These are phyloP conservation scores for Gentiana dahurica DNA, from an alignment of 257 asterid genomes.

Conservation along the genomic window DNA sequence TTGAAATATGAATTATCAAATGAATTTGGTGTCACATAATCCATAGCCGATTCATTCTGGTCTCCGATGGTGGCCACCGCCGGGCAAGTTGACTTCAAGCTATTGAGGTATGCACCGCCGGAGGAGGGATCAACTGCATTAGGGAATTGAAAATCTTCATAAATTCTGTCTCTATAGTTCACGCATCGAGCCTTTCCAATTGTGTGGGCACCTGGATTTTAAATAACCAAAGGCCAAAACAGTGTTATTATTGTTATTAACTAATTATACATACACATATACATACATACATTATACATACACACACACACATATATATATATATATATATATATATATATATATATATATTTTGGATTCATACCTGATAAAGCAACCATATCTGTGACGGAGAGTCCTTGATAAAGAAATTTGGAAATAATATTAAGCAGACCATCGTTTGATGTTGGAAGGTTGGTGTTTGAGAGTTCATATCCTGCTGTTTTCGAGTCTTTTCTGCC, in stretches of 20 bases:
- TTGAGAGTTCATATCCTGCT: conserved; percentile 56
- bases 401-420: conserved; percentile 62
- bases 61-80: conserved; percentile 13
- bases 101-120: not conserved
- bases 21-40: conserved; percentile 46
- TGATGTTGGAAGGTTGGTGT: conserved; percentile 57
- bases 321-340: too few relatives aligned
- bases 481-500: conserved; percentile 78
- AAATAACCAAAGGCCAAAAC: too few relatives aligned
- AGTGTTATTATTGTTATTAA: too few relatives aligned
- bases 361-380: conserved; percentile 93
- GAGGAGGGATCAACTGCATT: conserved; percentile 37
- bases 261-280: too few relatives aligned
- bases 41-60: conserved; percentile 69
- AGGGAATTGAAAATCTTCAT: conserved; percentile 47
- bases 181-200: conserved; percentile 86
- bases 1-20: conserved; percentile 79
- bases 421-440: conserved; percentile 67
- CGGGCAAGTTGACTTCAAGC: too few relatives aligned
- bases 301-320: too few relatives aligned
- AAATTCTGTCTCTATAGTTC: conserved; percentile 67
- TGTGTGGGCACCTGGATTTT: conserved; percentile 69
- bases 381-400: conserved; percentile 75
- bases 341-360: not conserved
- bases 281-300: too few relatives aligned